Percentiles rank a stretch among this genome's conserved stretches.
Conservation (phyloP, 2,329 filamentous ascomycete species). For the Sporothrix euskadiensis region DNA sequence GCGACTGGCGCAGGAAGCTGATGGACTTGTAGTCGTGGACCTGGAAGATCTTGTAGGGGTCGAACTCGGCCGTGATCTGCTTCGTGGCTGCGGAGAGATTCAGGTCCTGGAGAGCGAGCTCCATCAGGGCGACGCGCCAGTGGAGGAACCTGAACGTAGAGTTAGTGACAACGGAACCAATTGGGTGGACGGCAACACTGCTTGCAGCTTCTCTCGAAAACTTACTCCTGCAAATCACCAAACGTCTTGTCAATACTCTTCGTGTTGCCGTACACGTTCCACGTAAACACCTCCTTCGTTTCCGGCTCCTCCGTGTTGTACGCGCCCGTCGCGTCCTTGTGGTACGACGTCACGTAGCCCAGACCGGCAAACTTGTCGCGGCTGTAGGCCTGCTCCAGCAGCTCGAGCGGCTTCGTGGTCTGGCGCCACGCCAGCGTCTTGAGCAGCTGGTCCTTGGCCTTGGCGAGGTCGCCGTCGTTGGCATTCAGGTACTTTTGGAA, state of each 20-base stretch:
- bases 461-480: constrained; percentile 72
- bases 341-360: constrained; percentile 76
- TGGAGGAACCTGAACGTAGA: constrained; percentile 69
- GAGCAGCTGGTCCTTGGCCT: constrained; percentile 74
- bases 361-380: constrained; percentile 71
- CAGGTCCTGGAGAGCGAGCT: constrained; percentile 75
- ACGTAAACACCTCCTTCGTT: constrained; percentile 70
- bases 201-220: background rate
- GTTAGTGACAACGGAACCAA: constrained; percentile 4
- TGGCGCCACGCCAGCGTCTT: constrained; percentile 83
- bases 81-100: constrained; percentile 67
- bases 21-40: constrained; percentile 91
- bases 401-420: constrained; percentile 67
- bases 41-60: constrained; percentile 89
- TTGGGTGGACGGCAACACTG: background rate
- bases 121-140: constrained; percentile 91
- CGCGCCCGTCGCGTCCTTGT: constrained; percentile 49
- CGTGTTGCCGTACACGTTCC: constrained; percentile 89
- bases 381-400: constrained; percentile 65
- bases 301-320: constrained; percentile 42
- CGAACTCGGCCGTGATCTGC: constrained; percentile 70
- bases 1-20: constrained; percentile 80
- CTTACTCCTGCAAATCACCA: constrained; percentile 76
- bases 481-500: constrained; percentile 93
- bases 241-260: constrained; percentile 81